phyloP scores from a whole-genome alignment of 257 asterid species.

The Salvia hispanica region DNA sequence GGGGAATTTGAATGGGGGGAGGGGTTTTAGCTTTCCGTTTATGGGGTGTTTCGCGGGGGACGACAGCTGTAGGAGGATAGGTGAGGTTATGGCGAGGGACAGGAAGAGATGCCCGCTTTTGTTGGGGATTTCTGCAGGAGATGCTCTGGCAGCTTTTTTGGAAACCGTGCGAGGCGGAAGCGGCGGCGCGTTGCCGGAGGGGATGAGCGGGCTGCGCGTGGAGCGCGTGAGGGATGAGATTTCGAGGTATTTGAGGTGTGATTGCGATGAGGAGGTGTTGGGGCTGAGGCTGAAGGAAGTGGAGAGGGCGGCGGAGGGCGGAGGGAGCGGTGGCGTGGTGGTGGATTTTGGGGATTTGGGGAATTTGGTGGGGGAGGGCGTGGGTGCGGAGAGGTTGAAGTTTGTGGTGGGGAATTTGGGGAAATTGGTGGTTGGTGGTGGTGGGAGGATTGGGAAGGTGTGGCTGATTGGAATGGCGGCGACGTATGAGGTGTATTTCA shows the following conservation, averaged over 20 bases:
- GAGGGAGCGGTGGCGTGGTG: slow-evolving; percentile 46
- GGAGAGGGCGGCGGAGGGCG: slow-evolving; percentile 31
- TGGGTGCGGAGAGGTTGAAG: slow-evolving; percentile 45
- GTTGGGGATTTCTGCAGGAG: slow-evolving; percentile 66
- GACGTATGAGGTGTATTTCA: slow-evolving; percentile 60
- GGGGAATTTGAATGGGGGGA: slow-evolving; percentile 28
- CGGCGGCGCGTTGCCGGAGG: slow-evolving; percentile 45
- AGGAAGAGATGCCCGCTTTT: slow-evolving; percentile 67
- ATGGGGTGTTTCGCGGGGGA: slow-evolving; percentile 61
- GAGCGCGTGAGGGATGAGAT: slow-evolving; percentile 59
- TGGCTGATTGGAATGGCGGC: slow-evolving; percentile 74
- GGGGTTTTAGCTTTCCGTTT: slow-evolving; percentile 66
- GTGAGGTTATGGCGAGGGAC: slow-evolving; percentile 58
- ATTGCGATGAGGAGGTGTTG: slow-evolving; percentile 55
- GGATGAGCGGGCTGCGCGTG: slow-evolving; percentile 55
- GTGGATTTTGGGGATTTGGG: slow-evolving; percentile 70
- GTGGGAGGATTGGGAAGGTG: slow-evolving; percentile 42
- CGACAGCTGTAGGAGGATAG: slow-evolving; percentile 62
- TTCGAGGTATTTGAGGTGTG: slow-evolving; percentile 50
- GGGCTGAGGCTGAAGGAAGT: slow-evolving; percentile 57
- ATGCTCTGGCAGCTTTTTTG: slow-evolving; percentile 56
- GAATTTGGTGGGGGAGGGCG: slow-evolving; percentile 40
- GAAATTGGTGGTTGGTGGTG: slow-evolving; percentile 47
- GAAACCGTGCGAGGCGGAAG: slow-evolving; percentile 43
- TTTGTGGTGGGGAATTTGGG: slow-evolving; percentile 47